Percentiles rank a stretch among this genome's conserved stretches.
Evolutionary conservation across 805 yeast species (phyloP).

Genomic region (Candida fluviatilis): DNA sequence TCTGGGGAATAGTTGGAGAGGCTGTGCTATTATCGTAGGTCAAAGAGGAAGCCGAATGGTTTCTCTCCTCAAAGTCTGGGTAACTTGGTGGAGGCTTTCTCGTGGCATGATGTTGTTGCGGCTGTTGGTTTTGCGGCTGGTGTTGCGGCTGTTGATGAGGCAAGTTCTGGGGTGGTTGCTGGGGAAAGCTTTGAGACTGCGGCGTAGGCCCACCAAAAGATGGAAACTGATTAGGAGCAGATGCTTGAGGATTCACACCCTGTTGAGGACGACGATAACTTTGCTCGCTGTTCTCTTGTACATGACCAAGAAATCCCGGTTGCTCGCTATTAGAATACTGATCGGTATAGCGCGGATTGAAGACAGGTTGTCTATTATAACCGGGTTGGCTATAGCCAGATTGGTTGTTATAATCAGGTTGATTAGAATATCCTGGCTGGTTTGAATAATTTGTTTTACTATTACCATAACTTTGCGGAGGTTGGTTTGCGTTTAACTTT

Average conservation of each 20-base stretch:
- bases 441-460: neutral
- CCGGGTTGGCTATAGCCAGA: neutral
- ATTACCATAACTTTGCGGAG: too few relatives aligned
- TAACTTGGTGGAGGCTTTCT: constrained; percentile 4
- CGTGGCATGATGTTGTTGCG: constrained; percentile 3
- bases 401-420: neutral
- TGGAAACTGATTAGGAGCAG: too few relatives aligned
- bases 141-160: constrained; percentile 9
- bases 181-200: constrained; percentile 6
- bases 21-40: neutral
- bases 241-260: too few relatives aligned
- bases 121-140: constrained; percentile 6
- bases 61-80: neutral
- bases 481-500: neutral
- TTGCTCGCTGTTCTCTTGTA: too few relatives aligned
- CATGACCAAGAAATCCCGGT: too few relatives aligned
- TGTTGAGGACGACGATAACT: too few relatives aligned
- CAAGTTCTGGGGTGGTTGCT: neutral
- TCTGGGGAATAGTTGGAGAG: neutral
- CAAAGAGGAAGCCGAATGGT: constrained; percentile 2
- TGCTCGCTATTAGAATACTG: too few relatives aligned
- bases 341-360: too few relatives aligned
- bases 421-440: neutral
- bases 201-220: too few relatives aligned
- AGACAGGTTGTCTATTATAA: constrained; percentile 2